Conservation (phyloP, 1,284 basidiomycete species). For the Trichosporon inkin region DNA sequence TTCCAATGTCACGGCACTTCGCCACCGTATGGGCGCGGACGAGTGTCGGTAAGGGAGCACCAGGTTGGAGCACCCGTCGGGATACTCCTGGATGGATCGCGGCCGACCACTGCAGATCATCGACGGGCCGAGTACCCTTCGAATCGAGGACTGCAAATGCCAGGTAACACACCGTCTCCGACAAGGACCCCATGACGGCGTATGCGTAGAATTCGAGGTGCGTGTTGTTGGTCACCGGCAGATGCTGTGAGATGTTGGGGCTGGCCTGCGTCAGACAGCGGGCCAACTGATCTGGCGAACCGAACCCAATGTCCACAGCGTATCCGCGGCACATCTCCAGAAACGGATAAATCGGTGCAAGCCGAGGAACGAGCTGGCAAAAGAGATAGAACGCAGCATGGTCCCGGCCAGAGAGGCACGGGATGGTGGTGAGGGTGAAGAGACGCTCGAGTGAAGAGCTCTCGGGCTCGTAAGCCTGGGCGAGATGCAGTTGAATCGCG, state of each 20-base stretch:
- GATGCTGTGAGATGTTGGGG: conserved; percentile 22
- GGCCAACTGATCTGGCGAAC: conserved; percentile 8
- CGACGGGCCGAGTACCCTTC: conserved; percentile 14
- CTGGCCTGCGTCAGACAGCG: conserved; percentile 5
- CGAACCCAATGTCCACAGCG: conserved; percentile 46
- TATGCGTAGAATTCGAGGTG: conserved; percentile 51
- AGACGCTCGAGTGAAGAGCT: conserved; percentile 14
- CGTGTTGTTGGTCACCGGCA: conserved; percentile 46
- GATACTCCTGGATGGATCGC: conserved; percentile 2
- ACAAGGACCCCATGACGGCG: conserved; percentile 51
- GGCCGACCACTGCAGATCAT: conserved; percentile 17
- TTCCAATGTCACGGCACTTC: conserved; percentile 47
- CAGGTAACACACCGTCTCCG: conserved; percentile 50
- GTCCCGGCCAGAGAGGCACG: conserved; percentile 22
- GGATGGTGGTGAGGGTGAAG: conserved; percentile 24
- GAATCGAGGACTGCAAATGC: conserved; percentile 43
- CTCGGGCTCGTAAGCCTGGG: conserved; percentile 22
- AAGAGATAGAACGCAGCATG: conserved; percentile 48
- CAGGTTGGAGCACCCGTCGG: background rate
- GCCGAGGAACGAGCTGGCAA: conserved; percentile 36
- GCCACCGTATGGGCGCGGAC: conserved; percentile 9
- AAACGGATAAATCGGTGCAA: conserved; percentile 48
- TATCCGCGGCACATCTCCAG: conserved; percentile 51
- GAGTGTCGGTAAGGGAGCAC: conserved; percentile 6
- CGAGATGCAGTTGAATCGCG: conserved; percentile 30